Conservation (phyloP, 2,329 filamentous ascomycete species). For the Dryadomyces quercus-mongolicae region DNA sequence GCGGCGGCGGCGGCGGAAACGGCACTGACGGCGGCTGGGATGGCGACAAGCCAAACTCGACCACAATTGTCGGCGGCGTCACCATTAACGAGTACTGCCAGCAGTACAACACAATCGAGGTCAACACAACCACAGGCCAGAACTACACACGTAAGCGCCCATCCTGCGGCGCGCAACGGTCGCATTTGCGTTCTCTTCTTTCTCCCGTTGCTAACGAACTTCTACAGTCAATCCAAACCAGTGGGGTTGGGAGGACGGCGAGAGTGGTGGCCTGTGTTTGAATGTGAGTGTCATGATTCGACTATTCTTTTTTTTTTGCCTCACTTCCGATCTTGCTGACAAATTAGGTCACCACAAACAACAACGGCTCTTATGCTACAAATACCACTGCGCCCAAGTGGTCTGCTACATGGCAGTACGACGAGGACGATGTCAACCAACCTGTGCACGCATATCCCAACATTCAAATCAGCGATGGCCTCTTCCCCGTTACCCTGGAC, state of each 20-base stretch:
- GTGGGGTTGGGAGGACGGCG: conserved; percentile 33
- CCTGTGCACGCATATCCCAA: conserved; percentile 45
- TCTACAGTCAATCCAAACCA: conserved; percentile 41
- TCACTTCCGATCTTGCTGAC: too few species aligned
- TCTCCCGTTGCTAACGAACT: neutral
- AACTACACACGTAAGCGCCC: conserved; percentile 31
- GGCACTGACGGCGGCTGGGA: conserved; percentile 12
- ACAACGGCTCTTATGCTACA: conserved; percentile 37
- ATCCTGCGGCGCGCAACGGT: neutral
- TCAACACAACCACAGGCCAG: conserved; percentile 21
- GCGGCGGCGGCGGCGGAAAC: conserved; percentile 10
- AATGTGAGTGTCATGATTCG: conserved; percentile 30
- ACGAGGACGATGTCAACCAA: conserved; percentile 21
- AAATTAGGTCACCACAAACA: conserved; percentile 30
- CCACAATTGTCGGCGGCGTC: conserved; percentile 4
- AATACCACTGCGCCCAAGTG: conserved; percentile 33
- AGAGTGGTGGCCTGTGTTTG: conserved; percentile 32
- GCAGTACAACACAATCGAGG: conserved; percentile 5
- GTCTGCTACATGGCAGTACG: conserved; percentile 40
- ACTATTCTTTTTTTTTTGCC: too few species aligned
- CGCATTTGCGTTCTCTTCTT: conserved; percentile 5
- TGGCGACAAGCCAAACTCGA: conserved; percentile 11
- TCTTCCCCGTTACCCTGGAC: conserved; percentile 29
- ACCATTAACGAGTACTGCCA: conserved; percentile 11
- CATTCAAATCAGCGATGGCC: conserved; percentile 29